phyloP scores from a whole-genome alignment of 495 filamentous ascomycete genomes.

The Cercophora scortea region DNA sequence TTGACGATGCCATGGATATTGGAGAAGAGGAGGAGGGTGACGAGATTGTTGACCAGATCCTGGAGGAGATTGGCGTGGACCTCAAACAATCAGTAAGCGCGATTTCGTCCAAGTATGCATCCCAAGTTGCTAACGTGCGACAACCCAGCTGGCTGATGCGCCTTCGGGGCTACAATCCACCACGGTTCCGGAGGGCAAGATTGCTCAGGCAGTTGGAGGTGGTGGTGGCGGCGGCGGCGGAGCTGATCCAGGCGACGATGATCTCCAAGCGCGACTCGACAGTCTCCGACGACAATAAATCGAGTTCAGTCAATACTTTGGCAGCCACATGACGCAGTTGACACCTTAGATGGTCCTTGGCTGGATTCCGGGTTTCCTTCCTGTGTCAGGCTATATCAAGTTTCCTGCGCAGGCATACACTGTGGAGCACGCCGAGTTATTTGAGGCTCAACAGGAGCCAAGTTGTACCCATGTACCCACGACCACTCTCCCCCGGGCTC shows the following conservation, averaged over 20 bases:
- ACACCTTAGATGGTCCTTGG: too few relatives aligned
- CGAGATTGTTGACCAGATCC: constrained; percentile 89
- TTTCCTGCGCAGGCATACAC: too few relatives aligned
- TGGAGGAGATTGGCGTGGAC: constrained; percentile 96
- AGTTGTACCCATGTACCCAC: too few relatives aligned
- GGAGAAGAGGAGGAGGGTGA: constrained; percentile 88
- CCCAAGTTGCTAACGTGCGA: constrained; percentile 12
- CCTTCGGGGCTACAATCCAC: constrained; percentile 60
- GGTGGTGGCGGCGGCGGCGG: constrained; percentile 48
- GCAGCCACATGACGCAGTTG: too few relatives aligned
- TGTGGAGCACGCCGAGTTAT: too few relatives aligned
- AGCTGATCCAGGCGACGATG: constrained; percentile 59
- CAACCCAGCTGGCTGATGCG: constrained; percentile 64
- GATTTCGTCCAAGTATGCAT: background rate
- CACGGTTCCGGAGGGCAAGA: constrained; percentile 50
- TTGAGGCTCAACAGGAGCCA: too few relatives aligned
- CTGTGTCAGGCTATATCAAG: too few relatives aligned
- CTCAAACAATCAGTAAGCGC: constrained; percentile 71
- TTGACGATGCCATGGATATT: constrained; percentile 93
- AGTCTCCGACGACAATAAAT: constrained; percentile 46
- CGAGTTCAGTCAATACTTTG: background rate
- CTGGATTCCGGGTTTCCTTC: too few relatives aligned
- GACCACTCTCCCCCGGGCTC: too few relatives aligned
- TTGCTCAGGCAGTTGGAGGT: constrained; percentile 72
- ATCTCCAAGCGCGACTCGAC: constrained; percentile 76